Percentiles rank a stretch among this genome's conserved stretches.
Evolutionary conservation across 1,284 basidiomycete species (phyloP).

Genomic region (Rhodotorula sp.): DNA sequence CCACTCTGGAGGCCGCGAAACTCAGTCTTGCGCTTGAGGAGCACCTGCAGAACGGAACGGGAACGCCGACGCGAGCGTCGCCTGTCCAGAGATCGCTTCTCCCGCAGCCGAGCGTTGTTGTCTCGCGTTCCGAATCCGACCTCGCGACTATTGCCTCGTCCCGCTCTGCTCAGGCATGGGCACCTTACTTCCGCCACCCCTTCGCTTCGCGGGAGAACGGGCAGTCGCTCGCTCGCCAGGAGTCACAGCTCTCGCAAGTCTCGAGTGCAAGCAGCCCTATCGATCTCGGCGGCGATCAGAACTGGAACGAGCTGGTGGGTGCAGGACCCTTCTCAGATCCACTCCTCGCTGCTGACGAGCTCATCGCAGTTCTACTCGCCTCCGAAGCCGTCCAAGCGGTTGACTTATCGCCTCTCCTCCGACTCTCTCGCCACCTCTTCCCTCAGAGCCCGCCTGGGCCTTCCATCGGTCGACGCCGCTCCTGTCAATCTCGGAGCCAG

Average conservation of each 20-base stretch:
- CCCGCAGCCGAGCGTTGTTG: neutral
- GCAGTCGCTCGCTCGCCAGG: neutral
- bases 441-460: no score
- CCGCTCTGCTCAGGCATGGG: neutral
- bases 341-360: neutral
- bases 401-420: neutral
- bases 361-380: constrained; percentile 6
- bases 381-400: neutral
- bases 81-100: neutral
- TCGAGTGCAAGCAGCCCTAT: constrained; percentile 18
- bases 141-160: neutral
- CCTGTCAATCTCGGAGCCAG: no score
- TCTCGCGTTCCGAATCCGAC: neutral
- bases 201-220: neutral
- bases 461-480: no score
- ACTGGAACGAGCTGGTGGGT: constrained; percentile 12
- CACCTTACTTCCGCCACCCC: neutral
- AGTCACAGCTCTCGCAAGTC: neutral
- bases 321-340: neutral
- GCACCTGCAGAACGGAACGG: neutral
- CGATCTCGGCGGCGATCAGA: neutral
- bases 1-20: constrained; percentile 2
- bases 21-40: constrained; percentile 14
- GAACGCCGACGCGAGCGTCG: neutral
- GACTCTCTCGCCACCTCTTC: neutral